phyloP scores from a whole-genome alignment of 1,284 basidiomycete genomes.

The Leccinum pachyderme region DNA sequence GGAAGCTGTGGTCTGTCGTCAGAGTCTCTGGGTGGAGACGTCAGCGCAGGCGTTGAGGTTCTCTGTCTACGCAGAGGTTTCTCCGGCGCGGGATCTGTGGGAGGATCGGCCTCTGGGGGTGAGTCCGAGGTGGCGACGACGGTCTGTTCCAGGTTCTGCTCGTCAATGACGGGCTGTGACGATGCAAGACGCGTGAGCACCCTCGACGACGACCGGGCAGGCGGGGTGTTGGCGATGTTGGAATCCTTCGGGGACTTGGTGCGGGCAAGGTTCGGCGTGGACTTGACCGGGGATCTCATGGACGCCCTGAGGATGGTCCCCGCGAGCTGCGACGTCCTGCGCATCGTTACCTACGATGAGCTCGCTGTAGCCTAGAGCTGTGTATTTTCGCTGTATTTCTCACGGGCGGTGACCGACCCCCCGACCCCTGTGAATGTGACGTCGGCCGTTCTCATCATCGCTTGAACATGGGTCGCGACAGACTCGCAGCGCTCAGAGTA shows the following conservation, averaged over 20 bases:
- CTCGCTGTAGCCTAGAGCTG: slow-evolving; percentile 5
- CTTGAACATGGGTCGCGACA: slow-evolving; percentile 29
- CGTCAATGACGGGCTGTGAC: slow-evolving; percentile 25
- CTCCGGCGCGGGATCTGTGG: slow-evolving; percentile 30
- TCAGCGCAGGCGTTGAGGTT: slow-evolving; percentile 19
- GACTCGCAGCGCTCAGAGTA: slow-evolving; percentile 35
- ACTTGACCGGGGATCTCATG: slow-evolving; percentile 4
- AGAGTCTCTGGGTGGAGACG: slow-evolving; percentile 35
- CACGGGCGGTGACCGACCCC: slow-evolving; percentile 15
- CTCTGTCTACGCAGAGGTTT: slow-evolving; percentile 42
- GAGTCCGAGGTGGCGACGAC: slow-evolving; percentile 18
- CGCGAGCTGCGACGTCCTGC: slow-evolving; percentile 25
- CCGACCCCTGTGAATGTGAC: slow-evolving; percentile 1
- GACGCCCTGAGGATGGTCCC: slow-evolving; percentile 18
- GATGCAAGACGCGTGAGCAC: slow-evolving; percentile 37
- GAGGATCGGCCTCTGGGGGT: slow-evolving; percentile 20
- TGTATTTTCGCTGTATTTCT: slow-evolving; percentile 16
- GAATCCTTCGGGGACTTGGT: slow-evolving; percentile 25
- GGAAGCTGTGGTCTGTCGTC: slow-evolving; percentile 49
- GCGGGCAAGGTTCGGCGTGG: slow-evolving; percentile 21
- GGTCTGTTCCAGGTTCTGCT: slow-evolving; percentile 12
- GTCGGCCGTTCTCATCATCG: not conserved
- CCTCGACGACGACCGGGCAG: slow-evolving; percentile 25
- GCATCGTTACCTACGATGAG: slow-evolving; percentile 18
- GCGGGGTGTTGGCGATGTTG: slow-evolving; percentile 12